Base-by-base conservation (phyloP, 1,284 basidiomycete species). In the Schizophyllum amplum region DNA sequence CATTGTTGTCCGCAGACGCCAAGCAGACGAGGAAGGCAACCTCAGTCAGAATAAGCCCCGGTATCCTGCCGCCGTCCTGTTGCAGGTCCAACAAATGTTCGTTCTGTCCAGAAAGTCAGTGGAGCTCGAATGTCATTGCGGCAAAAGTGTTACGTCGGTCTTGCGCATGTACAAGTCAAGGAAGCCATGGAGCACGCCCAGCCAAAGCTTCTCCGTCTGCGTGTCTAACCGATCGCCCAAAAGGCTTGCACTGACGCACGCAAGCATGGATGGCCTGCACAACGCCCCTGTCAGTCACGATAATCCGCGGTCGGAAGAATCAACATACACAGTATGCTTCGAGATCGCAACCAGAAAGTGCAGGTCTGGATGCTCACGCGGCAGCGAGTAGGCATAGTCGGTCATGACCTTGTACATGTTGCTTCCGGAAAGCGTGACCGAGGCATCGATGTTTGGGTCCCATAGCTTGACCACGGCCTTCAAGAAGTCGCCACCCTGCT, bases 11-110 rank as follows among this genome's bases (percentile, higher is more conserved):
- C 3, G 80, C 77, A 5, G 87, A 88, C 1, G 86, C 83, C 56
- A 92, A 70, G 1, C 82, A 79, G 9, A 88, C 82, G 2, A 89
- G 74, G 60, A 88, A 82, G 0, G 86, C 81, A 23, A 90, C 82
- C 68, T 92, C 89, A 1, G 80, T 75, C 17, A 90, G 66, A 2
- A 78, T 77, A 60, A 91, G 82, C 1, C 84, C 82, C 1, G 84
- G 76, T 2, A 82, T 69, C 47, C 86, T 82, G 11, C 72, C 71
- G 4, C 74, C 63, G 50, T 78, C 74, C 9, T 74, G 66, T 62
- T 86, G 83, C 27, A 82, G 66, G 0, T 70, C 69, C 57, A 70
- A 75, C 27, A 81, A 70, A 57, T 76, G 74, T n/a, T 72, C 67
- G 52, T 70, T 64, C 78, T 81, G 58, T n/a, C 33, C n/a, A 15